phyloP scores from a whole-genome alignment of 805 yeast genomes.

The Kuraishia piskuri region DNA sequence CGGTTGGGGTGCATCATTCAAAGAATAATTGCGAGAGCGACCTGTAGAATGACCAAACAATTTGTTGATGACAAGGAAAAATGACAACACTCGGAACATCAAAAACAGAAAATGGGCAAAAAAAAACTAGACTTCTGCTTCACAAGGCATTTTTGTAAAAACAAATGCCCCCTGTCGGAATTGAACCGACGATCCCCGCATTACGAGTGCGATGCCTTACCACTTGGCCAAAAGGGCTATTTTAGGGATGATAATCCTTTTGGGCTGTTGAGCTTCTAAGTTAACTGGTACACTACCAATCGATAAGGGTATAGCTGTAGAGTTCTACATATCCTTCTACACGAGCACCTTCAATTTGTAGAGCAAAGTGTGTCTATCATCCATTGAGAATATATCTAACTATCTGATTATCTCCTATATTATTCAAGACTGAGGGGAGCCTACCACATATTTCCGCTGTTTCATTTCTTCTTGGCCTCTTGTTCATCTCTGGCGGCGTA shows the following conservation, averaged over 20 bases:
- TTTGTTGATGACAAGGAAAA: too few relatives aligned
- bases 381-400: background rate
- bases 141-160: background rate
- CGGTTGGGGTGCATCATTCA: background rate
- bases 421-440: background rate
- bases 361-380: too few relatives aligned
- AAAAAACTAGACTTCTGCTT: background rate
- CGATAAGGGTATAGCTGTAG: too few relatives aligned
- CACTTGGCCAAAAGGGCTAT: conserved; percentile 35
- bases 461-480: conserved; percentile 11
- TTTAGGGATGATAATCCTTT: background rate
- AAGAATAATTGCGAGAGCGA: background rate
- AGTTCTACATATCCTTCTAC: too few relatives aligned
- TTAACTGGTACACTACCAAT: background rate
- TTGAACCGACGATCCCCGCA: conserved; percentile 37
- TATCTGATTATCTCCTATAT: background rate
- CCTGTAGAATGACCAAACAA: too few relatives aligned
- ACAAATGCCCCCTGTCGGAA: conserved; percentile 30
- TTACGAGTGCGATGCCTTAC: conserved; percentile 40
- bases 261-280: background rate
- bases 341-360: too few relatives aligned
- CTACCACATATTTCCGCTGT: background rate
- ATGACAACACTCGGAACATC: background rate
- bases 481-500: conserved; percentile 63
- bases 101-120: too few relatives aligned